A percentile compares a stretch with the other conserved stretches of the same genome.
phyloP scores from a whole-genome alignment of 768 basidiomycete genomes.

The Serendipita sp. region DNA sequence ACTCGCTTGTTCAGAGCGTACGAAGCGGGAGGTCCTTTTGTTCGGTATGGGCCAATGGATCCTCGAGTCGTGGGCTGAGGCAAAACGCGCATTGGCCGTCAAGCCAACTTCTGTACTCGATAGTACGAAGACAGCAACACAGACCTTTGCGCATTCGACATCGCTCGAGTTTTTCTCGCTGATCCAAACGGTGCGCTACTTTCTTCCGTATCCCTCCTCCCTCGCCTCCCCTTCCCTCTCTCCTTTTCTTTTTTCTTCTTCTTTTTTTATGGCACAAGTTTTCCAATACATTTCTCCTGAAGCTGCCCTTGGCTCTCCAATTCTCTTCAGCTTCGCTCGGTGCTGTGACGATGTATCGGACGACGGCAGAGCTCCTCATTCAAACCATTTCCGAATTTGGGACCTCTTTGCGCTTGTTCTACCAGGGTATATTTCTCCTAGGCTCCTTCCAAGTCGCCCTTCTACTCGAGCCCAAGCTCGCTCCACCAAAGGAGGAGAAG shows the following conservation, averaged over 20 bases:
- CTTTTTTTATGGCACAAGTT: conserved; percentile 6
- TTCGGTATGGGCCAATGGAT: conserved; percentile 82
- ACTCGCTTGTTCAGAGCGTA: conserved; percentile 54
- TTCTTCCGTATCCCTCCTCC: conserved; percentile 38
- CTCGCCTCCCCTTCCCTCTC: conserved; percentile 41
- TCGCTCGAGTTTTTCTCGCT: conserved; percentile 7
- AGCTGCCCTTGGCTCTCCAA: conserved; percentile 67
- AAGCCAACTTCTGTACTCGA: neutral
- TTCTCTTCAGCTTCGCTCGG: conserved; percentile 61
- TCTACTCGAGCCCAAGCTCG: conserved; percentile 48
- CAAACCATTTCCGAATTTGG: conserved; percentile 46
- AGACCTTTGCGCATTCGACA: conserved; percentile 27
- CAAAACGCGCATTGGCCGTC: conserved; percentile 16
- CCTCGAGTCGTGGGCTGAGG: conserved; percentile 54
- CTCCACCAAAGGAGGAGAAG: conserved; percentile 39
- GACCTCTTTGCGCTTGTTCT: conserved; percentile 54
- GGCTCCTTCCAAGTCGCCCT: conserved; percentile 70
- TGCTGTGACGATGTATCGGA: conserved; percentile 66
- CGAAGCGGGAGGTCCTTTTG: conserved; percentile 66
- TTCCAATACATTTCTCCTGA: conserved; percentile 6
- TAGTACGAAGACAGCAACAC: conserved; percentile 20
- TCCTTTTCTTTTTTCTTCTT: neutral
- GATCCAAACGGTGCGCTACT: conserved; percentile 8
- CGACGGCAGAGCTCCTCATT: conserved; percentile 55
- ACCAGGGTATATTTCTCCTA: conserved; percentile 74